Percentiles rank a stretch among this genome's conserved stretches.
Conservation (phyloP, 2,329 filamentous ascomycete genomes). For the Esteya vermicola region DNA sequence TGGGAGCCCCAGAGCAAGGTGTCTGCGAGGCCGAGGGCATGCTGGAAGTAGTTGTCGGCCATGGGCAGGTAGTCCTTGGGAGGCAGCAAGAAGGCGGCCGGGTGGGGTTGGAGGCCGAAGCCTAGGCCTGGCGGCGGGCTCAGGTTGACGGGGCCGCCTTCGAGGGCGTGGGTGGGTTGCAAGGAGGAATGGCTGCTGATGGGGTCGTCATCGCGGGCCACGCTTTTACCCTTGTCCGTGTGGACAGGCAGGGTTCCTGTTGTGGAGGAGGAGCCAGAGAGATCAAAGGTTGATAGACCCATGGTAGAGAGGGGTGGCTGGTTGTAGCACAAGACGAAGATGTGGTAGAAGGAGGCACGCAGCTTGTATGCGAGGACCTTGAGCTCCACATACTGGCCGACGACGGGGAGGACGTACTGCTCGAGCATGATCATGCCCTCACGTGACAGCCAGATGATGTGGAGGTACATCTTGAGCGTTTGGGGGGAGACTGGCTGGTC, state of each 20-base stretch:
- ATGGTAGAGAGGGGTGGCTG: slow-evolving; percentile 59
- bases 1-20: slow-evolving; percentile 72
- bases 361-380: slow-evolving; percentile 87
- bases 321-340: slow-evolving; percentile 94
- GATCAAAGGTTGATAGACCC: slow-evolving; percentile 35
- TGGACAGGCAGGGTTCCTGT: too few species aligned
- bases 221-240: slow-evolving; percentile 35
- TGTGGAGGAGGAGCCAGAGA: slow-evolving; percentile 20
- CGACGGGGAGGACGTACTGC: slow-evolving; percentile 74
- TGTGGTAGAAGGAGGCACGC: slow-evolving; percentile 87
- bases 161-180: slow-evolving; percentile 33
- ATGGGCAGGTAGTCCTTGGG: slow-evolving; percentile 67
- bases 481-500: slow-evolving; percentile 66
- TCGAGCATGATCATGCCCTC: slow-evolving; percentile 85
- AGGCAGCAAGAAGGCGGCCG: slow-evolving; percentile 66
- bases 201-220: slow-evolving; percentile 24
- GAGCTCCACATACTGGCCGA: slow-evolving; percentile 63
- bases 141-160: slow-evolving; percentile 47
- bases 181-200: slow-evolving; percentile 26
- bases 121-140: slow-evolving; percentile 41
- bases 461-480: slow-evolving; percentile 66
- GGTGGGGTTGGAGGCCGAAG: too few species aligned
- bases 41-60: slow-evolving; percentile 68
- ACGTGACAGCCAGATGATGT: slow-evolving; percentile 89
- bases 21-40: slow-evolving; percentile 63